phyloP scores from a whole-genome alignment of 83 land plant genomes.

The Picea abies region DNA sequence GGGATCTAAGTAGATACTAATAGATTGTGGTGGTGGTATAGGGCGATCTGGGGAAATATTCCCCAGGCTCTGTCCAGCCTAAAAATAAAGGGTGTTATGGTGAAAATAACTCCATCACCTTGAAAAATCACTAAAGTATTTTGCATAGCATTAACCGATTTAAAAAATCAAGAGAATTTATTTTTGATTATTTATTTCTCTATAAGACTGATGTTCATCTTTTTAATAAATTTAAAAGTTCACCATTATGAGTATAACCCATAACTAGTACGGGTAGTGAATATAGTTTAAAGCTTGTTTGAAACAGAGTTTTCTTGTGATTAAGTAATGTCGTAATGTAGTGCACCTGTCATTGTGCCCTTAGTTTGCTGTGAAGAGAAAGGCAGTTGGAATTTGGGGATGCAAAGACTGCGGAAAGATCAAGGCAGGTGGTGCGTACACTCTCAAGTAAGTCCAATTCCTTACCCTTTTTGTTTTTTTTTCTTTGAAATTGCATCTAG shows the following conservation, averaged over 20 bases:
- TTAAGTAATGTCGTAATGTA: neutral
- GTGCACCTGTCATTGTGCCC: neutral
- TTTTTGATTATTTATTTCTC: no score
- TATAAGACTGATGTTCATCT: neutral
- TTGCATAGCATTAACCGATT: no score
- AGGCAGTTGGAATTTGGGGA: constrained; percentile 64
- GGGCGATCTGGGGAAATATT: no score
- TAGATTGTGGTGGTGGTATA: no score
- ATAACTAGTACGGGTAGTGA: neutral
- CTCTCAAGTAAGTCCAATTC: constrained; percentile 45
- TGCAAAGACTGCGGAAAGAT: constrained; percentile 67
- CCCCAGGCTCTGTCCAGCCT: no score
- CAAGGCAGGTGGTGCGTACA: constrained; percentile 63
- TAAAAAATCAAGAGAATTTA: no score
- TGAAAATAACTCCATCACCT: no score
- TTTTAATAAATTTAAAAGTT: constrained; percentile 38
- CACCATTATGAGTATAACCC: constrained; percentile 20
- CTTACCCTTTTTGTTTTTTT: neutral
- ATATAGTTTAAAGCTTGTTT: neutral
- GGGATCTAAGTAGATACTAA: no score
- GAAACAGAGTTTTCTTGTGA: neutral
- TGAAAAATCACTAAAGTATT: no score
- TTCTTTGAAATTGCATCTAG: neutral
- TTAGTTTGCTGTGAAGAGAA: constrained; percentile 65
- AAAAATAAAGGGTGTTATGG: no score